Evolutionary conservation across 306 rosid genomes (phyloP).

Genomic region (Trifolium dubium): DNA sequence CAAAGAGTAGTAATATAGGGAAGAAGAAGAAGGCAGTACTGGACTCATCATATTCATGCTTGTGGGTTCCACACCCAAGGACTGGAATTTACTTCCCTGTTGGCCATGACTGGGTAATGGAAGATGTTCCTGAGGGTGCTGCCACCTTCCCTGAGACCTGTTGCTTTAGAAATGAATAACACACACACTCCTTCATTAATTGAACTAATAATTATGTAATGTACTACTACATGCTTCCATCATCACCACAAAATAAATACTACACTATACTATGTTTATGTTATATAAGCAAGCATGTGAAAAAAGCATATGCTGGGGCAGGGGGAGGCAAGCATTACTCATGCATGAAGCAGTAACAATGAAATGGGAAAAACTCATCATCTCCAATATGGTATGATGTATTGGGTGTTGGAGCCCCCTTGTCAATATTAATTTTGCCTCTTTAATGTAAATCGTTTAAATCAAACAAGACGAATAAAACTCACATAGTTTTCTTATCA

Average conservation of each 20-base stretch:
- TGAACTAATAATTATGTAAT: not conserved
- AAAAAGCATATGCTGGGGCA: not conserved
- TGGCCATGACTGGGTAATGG: constrained; percentile 77
- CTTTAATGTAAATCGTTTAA: no score
- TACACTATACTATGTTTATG: not conserved
- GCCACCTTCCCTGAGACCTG: constrained; percentile 53
- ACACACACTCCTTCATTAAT: not conserved
- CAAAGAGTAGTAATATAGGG: not conserved
- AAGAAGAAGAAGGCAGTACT: not conserved
- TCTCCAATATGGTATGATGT: not conserved
- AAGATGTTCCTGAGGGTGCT: constrained; percentile 63
- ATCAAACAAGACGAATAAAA: not conserved
- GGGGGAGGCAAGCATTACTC: not conserved
- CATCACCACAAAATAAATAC: not conserved
- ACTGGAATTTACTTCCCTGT: constrained; percentile 74
- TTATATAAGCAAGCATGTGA: not conserved
- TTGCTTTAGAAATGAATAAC: constrained; percentile 46
- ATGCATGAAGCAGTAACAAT: no score
- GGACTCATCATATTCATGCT: not conserved
- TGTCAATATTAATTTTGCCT: not conserved
- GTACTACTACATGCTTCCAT: not conserved
- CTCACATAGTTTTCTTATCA: not conserved
- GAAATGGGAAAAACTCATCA: not conserved
- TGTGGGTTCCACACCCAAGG: constrained; percentile 74
- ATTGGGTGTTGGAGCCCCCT: not conserved